phyloP scores from a whole-genome alignment of 371 early-diverging fungal genomes.

The Rhizopus delemar region DNA sequence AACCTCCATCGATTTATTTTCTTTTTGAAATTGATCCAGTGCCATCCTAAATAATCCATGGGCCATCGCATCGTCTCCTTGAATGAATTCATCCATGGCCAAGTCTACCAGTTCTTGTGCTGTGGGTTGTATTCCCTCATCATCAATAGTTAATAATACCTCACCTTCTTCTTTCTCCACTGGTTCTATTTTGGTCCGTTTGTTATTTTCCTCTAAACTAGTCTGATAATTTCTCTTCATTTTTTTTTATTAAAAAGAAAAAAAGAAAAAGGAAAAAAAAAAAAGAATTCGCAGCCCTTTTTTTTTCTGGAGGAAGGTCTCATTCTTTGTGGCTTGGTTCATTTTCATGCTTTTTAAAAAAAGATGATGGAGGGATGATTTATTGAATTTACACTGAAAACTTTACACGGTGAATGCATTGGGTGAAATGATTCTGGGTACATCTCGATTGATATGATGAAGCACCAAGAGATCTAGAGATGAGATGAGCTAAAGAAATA shows the following conservation, averaged over 20 bases:
- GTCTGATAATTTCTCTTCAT: no score
- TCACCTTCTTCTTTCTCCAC: constrained; percentile 47
- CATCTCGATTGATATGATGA: constrained; percentile 14
- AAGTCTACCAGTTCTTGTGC: constrained; percentile 56
- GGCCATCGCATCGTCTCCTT: constrained; percentile 37
- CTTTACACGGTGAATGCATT: constrained; percentile 22
- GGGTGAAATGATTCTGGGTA: constrained; percentile 21
- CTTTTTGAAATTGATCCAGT: constrained; percentile 51
- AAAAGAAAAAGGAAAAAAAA: no score
- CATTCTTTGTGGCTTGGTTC: no score
- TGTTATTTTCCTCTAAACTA: no score
- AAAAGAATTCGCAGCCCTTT: no score
- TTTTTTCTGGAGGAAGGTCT: no score
- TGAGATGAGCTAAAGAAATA: constrained; percentile 6
- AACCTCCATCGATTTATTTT: constrained; percentile 40
- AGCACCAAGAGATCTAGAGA: constrained; percentile 15
- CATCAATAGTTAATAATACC: constrained; percentile 52
- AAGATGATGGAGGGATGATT: no score
- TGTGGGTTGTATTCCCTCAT: constrained; percentile 42
- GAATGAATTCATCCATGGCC: constrained; percentile 53
- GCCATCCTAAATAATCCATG: constrained; percentile 60
- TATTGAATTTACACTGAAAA: background rate
- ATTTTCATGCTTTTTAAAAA: no score
- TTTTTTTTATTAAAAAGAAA: no score
- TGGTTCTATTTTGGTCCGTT: no score